Conservation (phyloP, 352 stramenopile genomes). For the Globisporangium acanthophoron region DNA sequence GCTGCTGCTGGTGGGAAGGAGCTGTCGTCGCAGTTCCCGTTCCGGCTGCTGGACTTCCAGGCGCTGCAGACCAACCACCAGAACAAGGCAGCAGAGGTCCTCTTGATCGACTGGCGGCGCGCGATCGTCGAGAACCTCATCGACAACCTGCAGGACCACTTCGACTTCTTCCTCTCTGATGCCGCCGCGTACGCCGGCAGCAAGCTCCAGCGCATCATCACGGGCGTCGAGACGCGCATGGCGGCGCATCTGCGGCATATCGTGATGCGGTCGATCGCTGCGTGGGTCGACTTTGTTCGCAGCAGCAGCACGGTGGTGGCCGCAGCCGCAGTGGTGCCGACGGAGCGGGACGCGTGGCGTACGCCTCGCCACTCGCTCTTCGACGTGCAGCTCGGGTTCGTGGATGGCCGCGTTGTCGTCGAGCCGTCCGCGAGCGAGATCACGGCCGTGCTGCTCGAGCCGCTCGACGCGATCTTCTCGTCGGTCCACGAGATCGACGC, state of each 20-base stretch:
- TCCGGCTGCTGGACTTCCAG: constrained; percentile 82
- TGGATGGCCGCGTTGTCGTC: constrained; percentile 44
- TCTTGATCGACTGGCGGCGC: constrained; percentile 85
- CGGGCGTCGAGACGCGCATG: constrained; percentile 83
- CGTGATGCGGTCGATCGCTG: constrained; percentile 43
- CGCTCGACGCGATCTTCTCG: constrained; percentile 71
- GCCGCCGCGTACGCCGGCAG: constrained; percentile 39
- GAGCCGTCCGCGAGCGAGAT: constrained; percentile 72
- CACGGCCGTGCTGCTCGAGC: constrained; percentile 61
- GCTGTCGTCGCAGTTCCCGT: constrained; percentile 65
- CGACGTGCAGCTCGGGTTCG: constrained; percentile 62
- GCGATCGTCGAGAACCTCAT: constrained; percentile 91
- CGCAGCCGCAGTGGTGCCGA: neutral
- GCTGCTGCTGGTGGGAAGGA: constrained; percentile 17
- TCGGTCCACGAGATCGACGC: constrained; percentile 77
- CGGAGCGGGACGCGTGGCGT: constrained; percentile 28
- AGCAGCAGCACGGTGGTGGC: constrained; percentile 8
- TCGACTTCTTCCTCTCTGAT: constrained; percentile 91
- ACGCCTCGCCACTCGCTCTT: constrained; percentile 73
- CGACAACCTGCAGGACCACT: constrained; percentile 92
- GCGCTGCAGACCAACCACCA: constrained; percentile 67
- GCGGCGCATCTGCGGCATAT: constrained; percentile 73
- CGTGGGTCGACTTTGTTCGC: constrained; percentile 61
- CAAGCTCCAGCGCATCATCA: constrained; percentile 74
- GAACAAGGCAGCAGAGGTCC: constrained; percentile 70